Evolutionary conservation across 345 rosid genomes (phyloP), one percentile per base, ranked within the genome.

Genomic region (Moricandia arvensis): DNA sequence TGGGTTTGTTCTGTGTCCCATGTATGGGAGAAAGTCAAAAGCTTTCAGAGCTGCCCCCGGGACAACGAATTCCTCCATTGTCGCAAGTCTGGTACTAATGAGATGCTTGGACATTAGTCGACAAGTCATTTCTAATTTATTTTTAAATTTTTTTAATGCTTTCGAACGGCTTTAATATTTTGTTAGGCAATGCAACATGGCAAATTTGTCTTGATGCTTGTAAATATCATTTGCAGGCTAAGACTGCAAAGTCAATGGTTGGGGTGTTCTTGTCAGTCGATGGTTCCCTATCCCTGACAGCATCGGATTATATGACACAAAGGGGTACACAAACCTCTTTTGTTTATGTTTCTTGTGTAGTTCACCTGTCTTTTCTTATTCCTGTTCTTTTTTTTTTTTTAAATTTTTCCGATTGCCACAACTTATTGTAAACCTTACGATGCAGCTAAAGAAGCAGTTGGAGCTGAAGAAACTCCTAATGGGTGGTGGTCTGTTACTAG

Each of bases 21-120:
- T 90, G 73, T 92, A 92, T 83, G 98, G 98, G 73, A 90, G 98
- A 79, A 95, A 95, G 82, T 89, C 98, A 12, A 95, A 92, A 88
- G 98, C 98, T 73, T 95, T 92, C 79, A 94, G 88, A 87, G 97
- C 96, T 73, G 90, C 93, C 77, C 87, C 96, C 8, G 99, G 99
- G 86, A 90, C 97, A 71, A 85, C 98, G 34, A 93, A 81, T 72
- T 76, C 96, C 66, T 90, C 90, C 76, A 85, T 95, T 51, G 80
- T 89, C 78, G 78, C 90, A 55, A 86, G 79, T 81, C 82, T 95
- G 97, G 99, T 92, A 90, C 41, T 45, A 30, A 59, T 62, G 61
- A 62, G 57, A 63, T 75, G 33, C 64, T 74, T 79, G 11, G 18
- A 64, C 63, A 58, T 79, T 58, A 31, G 43, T 29, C 38, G 51